Conservation (phyloP, 306 rosid species). For the Cicer pinnatifidum region DNA sequence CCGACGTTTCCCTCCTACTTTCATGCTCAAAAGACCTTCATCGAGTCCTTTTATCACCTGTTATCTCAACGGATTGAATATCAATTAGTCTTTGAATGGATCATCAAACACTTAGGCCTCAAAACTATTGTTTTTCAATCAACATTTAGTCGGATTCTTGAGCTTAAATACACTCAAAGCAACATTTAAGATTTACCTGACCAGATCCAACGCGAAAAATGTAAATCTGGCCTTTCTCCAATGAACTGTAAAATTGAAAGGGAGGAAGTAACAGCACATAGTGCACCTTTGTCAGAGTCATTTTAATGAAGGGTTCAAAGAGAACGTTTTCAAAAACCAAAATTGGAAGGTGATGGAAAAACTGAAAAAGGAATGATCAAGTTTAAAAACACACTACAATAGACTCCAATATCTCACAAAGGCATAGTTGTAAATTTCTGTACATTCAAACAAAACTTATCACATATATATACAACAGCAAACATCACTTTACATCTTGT, state of each 20-base stretch:
- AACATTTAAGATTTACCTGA: conserved; percentile 59
- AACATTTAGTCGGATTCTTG: conserved; percentile 6
- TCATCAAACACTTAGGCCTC: not conserved
- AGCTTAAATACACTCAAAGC: conserved; percentile 5
- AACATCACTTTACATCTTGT: conserved; percentile 18
- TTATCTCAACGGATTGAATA: conserved; percentile 45
- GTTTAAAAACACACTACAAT: conserved; percentile 8
- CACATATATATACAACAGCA: conserved; percentile 19
- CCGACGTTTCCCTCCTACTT: conserved; percentile 88
- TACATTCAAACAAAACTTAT: conserved; percentile 9
- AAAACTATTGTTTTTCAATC: conserved; percentile 1
- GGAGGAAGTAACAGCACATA: conserved; percentile 15
- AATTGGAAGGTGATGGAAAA: conserved; percentile 5
- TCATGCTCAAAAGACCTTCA: conserved; percentile 91
- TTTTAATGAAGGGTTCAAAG: conserved; percentile 27
- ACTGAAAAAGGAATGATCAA: not conserved
- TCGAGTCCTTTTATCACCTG: conserved; percentile 98
- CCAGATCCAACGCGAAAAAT: conserved; percentile 92
- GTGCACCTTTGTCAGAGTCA: conserved; percentile 32
- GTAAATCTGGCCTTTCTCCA: conserved; percentile 83
- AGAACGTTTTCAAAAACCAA: conserved; percentile 36
- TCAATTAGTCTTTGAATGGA: conserved; percentile 31
- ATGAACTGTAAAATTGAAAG: conserved; percentile 63
- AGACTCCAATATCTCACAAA: conserved; percentile 7
- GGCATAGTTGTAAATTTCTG: conserved; percentile 17